These are phyloP conservation scores for Raphanus raphanistrum DNA, from an alignment of 345 rosid genomes.

Conservation along the genomic window DNA sequence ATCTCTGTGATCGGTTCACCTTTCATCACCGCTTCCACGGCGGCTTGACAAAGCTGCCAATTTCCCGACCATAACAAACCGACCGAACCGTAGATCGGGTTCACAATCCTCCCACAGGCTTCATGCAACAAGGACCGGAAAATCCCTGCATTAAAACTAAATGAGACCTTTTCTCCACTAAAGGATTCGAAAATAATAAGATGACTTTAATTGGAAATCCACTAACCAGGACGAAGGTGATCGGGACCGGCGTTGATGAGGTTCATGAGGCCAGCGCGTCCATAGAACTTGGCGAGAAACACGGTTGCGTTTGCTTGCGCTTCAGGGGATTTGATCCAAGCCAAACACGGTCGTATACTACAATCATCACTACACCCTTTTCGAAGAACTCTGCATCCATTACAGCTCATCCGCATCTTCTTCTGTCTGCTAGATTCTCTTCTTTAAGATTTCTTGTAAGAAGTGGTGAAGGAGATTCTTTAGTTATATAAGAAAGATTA, in stretches of 20 bases:
- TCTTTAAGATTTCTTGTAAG: not conserved
- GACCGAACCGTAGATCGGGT: constrained; percentile 95
- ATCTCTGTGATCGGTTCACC: constrained; percentile 78
- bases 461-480: not conserved
- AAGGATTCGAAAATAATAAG: not conserved
- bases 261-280: constrained; percentile 85
- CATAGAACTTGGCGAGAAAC: constrained; percentile 89
- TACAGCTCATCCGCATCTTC: constrained; percentile 67
- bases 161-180: not conserved
- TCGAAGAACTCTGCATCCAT: constrained; percentile 85
- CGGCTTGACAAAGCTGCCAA: constrained; percentile 95
- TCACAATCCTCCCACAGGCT: constrained; percentile 96
- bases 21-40: constrained; percentile 83
- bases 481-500: constrained; percentile 15
- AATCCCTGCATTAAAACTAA: constrained; percentile 53
- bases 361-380: constrained; percentile 73
- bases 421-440: not conserved
- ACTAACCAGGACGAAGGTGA: constrained; percentile 70
- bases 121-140: constrained; percentile 92
- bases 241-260: constrained; percentile 75
- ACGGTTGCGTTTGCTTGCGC: constrained; percentile 83
- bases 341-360: constrained; percentile 69
- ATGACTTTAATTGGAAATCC: not conserved
- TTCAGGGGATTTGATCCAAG: constrained; percentile 65
- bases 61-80: constrained; percentile 92